Evolutionary conservation across 345 rosid species (phyloP), one percentile per base, ranked within the genome.

Genomic region (Eucalyptus cloeziana): DNA sequence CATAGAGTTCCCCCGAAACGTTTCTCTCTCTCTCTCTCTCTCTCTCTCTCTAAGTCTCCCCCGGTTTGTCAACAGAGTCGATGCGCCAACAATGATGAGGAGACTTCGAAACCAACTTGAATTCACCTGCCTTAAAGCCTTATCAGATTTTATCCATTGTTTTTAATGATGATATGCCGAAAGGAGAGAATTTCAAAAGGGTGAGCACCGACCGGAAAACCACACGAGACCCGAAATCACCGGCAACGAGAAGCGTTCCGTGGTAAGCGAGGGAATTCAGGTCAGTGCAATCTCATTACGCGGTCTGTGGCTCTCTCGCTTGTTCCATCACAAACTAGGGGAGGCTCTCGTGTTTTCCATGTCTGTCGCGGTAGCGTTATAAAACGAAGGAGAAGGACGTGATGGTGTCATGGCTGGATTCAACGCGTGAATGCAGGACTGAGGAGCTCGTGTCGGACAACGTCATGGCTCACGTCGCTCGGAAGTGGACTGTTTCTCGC

Each of bases 381-480:
- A 43, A 37, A 22, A 40, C 47, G 43, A 44, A 71, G 81, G 2
- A 56, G 81, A 7, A 67, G 44, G 44, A 17, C 81, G 81, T 17
- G 44, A 71, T 22, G 24, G 25, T 12, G 83, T 2, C 83, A 76
- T 22, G 47, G 27, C 47, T 37, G 25, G 4, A 76, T 56, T 40
- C 24, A 13, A 76, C 27, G 47, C 83, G 3, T 10, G 83, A 6
- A 76, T 40, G 47, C 47, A 10, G 21, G 62, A 56, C 62, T 7
- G 0, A 24, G 62, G 6, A 56, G 30, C 3, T 13, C 16, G 87
- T 17, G 22, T 54, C 52, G 16, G 37, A 49, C 87, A 86, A 54
- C 90, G 90, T 83, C 92, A 90, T 88, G 89, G 92, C 88, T 47
- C 76, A 90, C 90, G 89, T 90, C 89, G 30, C 15, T 40, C 85